phyloP scores from a whole-genome alignment of 2,329 filamentous ascomycete species.

The Coniochaeta sp. region DNA sequence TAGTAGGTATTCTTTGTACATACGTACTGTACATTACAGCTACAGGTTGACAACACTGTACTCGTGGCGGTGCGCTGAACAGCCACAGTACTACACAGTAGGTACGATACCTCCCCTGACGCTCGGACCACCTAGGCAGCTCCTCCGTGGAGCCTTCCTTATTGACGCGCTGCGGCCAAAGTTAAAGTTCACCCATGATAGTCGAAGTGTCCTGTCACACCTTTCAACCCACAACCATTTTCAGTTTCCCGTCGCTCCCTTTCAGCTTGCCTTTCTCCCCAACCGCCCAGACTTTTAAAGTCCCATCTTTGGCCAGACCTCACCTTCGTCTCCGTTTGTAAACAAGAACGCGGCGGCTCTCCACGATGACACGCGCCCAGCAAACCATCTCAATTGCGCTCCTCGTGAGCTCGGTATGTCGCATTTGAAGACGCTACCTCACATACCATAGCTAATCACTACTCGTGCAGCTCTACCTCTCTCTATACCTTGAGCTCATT shows the following conservation, averaged over 20 bases:
- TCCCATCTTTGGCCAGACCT: too few relatives aligned
- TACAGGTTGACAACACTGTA: too few relatives aligned
- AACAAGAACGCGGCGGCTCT: background rate
- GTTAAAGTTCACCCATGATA: background rate
- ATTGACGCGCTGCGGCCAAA: background rate
- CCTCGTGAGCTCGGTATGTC: slow-evolving; percentile 75
- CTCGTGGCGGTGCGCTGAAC: too few relatives aligned
- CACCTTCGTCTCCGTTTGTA: background rate
- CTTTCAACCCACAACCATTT: background rate
- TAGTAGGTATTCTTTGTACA: too few relatives aligned
- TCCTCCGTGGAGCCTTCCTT: background rate
- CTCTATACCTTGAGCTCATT: slow-evolving; percentile 75
- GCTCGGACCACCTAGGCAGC: background rate
- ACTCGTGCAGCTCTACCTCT: slow-evolving; percentile 71
- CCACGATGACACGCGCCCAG: slow-evolving; percentile 84
- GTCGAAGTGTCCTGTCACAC: background rate
- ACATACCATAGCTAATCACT: slow-evolving; percentile 9
- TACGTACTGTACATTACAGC: too few relatives aligned
- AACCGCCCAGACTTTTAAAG: background rate
- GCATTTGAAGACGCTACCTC: slow-evolving; percentile 26
- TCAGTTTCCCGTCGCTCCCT: background rate
- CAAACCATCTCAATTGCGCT: slow-evolving; percentile 86
- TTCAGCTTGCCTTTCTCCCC: background rate
- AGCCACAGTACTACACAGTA: background rate
- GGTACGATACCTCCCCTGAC: background rate